Conservation (phyloP, 2,329 filamentous ascomycete genomes). For the Pseudogymnoascus sp. region DNA sequence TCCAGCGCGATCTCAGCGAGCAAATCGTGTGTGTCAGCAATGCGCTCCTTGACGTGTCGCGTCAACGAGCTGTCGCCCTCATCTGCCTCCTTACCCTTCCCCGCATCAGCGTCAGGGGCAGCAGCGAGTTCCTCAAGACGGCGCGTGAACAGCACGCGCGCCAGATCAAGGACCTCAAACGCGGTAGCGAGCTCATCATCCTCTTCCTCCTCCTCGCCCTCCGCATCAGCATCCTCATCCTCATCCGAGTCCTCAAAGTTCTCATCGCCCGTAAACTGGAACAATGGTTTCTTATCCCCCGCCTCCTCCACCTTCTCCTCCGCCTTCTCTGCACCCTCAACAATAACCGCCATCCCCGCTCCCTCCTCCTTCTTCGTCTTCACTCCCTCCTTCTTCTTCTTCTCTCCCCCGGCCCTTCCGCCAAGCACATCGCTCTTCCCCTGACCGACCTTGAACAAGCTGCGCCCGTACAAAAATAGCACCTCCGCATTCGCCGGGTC, state of each 20-base stretch:
- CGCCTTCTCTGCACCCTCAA: slow-evolving; percentile 23
- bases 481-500: slow-evolving; percentile 84
- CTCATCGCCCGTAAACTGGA: slow-evolving; percentile 90
- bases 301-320: slow-evolving; percentile 31
- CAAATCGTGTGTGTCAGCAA: slow-evolving; percentile 88
- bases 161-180: slow-evolving; percentile 76
- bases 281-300: slow-evolving; percentile 63
- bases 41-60: slow-evolving; percentile 67
- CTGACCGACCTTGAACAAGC: slow-evolving; percentile 87
- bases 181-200: slow-evolving; percentile 69
- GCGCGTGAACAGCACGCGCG: slow-evolving; percentile 55
- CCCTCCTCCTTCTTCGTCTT: slow-evolving; percentile 34
- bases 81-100: slow-evolving; percentile 38
- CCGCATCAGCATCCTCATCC: slow-evolving; percentile 28
- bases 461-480: slow-evolving; percentile 87
- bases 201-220: slow-evolving; percentile 44
- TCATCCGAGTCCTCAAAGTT: slow-evolving; percentile 81
- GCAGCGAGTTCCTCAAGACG: slow-evolving; percentile 37
- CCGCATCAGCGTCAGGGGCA: slow-evolving; percentile 34
- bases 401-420: slow-evolving; percentile 58
- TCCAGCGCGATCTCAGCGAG: slow-evolving; percentile 96
- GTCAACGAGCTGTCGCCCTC: slow-evolving; percentile 31
- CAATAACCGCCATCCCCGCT: slow-evolving; percentile 34
- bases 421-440: slow-evolving; percentile 91
- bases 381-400: slow-evolving; percentile 37